Conservation (phyloP, 768 basidiomycete species). For the Podaxis sp. region DNA sequence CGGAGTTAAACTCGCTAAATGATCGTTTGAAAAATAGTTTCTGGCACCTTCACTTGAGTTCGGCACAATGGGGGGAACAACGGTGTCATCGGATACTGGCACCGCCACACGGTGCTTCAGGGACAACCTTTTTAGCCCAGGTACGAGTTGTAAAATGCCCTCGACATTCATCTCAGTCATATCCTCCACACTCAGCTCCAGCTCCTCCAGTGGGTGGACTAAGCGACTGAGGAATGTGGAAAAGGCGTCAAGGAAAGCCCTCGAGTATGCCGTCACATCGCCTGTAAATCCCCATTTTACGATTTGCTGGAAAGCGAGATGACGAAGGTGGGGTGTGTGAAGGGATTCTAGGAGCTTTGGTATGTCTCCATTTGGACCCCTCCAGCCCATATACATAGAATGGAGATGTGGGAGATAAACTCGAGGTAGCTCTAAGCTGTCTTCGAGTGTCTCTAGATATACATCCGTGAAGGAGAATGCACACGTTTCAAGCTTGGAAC, state of each 20-base stretch:
- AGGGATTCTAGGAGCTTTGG: background rate
- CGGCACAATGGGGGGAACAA: too few relatives aligned
- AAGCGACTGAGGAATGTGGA: background rate
- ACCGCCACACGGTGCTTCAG: background rate
- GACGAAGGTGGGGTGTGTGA: background rate
- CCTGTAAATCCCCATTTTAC: background rate
- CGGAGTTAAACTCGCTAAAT: background rate
- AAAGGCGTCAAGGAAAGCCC: background rate
- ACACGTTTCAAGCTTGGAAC: too few relatives aligned
- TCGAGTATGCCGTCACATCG: too few relatives aligned
- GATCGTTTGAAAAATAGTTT: background rate
- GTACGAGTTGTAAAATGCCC: background rate
- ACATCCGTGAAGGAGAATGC: too few relatives aligned
- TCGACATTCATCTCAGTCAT: background rate
- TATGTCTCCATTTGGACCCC: background rate
- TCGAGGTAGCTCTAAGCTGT: too few relatives aligned
- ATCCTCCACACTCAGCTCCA: background rate
- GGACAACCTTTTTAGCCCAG: constrained; percentile 1
- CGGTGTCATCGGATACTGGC: too few relatives aligned
- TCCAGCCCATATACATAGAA: background rate
- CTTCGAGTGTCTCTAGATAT: too few relatives aligned
- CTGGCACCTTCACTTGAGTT: too few relatives aligned
- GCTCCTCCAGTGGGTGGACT: background rate
- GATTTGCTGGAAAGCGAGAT: background rate
- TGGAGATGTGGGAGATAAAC: too few relatives aligned